phyloP scores from a whole-genome alignment of 139 green algal species.

The Chlamydomonas asymmetrica region DNA sequence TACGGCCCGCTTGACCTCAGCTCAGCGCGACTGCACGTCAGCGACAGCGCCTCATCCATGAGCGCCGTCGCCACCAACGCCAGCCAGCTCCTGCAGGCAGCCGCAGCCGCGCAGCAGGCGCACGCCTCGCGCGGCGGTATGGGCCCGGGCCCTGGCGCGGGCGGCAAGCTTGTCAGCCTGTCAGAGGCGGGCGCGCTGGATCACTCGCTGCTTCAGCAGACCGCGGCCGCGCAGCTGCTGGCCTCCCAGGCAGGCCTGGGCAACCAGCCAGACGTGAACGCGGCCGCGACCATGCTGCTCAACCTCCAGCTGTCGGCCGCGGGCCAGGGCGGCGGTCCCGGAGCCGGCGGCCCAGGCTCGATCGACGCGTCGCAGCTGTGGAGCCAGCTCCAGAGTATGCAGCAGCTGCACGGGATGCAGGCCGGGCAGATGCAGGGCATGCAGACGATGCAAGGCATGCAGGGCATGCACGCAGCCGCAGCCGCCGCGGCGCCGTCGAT shows the following conservation, averaged over 20 bases:
- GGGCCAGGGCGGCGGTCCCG: not conserved
- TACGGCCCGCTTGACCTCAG: not conserved
- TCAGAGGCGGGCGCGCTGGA: slow-evolving; percentile 26
- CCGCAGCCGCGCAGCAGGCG: slow-evolving; percentile 27
- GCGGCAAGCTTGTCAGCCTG: slow-evolving; percentile 1
- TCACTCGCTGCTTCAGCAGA: slow-evolving; percentile 24
- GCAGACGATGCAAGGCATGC: too few species aligned
- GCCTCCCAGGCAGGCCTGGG: not conserved
- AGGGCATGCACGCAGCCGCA: slow-evolving; percentile 4
- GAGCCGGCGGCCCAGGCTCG: not conserved
- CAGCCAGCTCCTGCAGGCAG: not conserved
- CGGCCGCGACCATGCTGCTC: slow-evolving; percentile 40
- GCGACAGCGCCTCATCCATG: slow-evolving; percentile 49
- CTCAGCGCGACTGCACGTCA: slow-evolving; percentile 43
- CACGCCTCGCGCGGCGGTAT: too few species aligned
- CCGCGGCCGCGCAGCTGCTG: slow-evolving; percentile 24
- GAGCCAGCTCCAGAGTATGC: slow-evolving; percentile 14
- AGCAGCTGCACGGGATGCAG: not conserved
- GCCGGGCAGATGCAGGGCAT: slow-evolving; percentile 10
- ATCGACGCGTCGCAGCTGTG: slow-evolving; percentile 14
- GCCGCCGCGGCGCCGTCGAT: slow-evolving; percentile 3
- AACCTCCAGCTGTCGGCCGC: slow-evolving; percentile 13
- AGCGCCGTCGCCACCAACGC: slow-evolving; percentile 11
- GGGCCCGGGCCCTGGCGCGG: too few species aligned
- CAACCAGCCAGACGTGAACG: slow-evolving; percentile 23